Conservation (phyloP, 1,284 basidiomycete genomes). For the Rhodofomes roseus region DNA sequence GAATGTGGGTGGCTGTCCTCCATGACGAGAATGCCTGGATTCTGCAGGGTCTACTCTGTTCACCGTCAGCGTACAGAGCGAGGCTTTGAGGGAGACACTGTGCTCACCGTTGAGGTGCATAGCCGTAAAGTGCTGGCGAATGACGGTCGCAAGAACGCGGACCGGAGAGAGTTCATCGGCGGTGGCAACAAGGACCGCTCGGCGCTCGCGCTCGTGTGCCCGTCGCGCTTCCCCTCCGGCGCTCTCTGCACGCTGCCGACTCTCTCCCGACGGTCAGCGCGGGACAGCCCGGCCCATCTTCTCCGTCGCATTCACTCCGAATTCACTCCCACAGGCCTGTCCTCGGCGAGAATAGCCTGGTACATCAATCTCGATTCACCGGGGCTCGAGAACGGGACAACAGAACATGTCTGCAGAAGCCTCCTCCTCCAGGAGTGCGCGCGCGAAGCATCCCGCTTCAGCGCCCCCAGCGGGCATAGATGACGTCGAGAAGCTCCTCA, state of each 20-base stretch:
- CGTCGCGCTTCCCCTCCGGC: not conserved
- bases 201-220: constrained; percentile 6
- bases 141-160: constrained; percentile 15
- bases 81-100: not conserved
- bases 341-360: not conserved
- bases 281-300: not conserved
- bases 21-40: not conserved
- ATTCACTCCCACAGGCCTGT: not conserved
- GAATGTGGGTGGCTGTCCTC: not conserved
- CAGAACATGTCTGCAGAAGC: constrained; percentile 25
- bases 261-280: not conserved
- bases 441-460: constrained; percentile 17
- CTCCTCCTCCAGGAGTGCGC: constrained; percentile 20
- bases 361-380: not conserved
- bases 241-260: not conserved
- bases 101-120: constrained; percentile 9
- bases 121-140: constrained; percentile 5
- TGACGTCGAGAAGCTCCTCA: constrained; percentile 72
- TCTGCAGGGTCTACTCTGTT: not conserved
- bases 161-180: constrained; percentile 19
- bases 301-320: not conserved
- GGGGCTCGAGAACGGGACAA: constrained; percentile 1
- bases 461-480: constrained; percentile 11
- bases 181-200: constrained; percentile 6
- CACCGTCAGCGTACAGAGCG: not conserved